Percentiles rank a stretch among this genome's conserved stretches.
phyloP scores from a whole-genome alignment of 1,139 yeast genomes.

The Magnusiomyces suaveolens region DNA sequence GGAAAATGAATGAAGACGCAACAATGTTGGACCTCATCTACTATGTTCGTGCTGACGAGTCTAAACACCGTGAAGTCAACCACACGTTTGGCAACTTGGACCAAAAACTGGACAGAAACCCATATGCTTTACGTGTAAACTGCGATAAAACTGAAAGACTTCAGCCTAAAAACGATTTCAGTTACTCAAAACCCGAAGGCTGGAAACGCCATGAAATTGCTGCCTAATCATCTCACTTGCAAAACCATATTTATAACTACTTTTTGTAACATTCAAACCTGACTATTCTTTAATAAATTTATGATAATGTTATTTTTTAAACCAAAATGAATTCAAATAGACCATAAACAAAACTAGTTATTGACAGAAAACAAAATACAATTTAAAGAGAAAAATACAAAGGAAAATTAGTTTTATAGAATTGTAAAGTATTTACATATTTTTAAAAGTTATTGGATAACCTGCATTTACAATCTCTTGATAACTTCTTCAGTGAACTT shows the following conservation, averaged over 20 bases:
- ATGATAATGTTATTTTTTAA: no score
- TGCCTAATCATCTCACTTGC: constrained; percentile 12
- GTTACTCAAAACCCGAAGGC: constrained; percentile 35
- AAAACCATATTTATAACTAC: not conserved
- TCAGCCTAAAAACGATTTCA: constrained; percentile 48
- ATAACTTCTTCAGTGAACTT: constrained; percentile 82
- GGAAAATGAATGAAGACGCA: constrained; percentile 46
- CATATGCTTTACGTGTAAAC: constrained; percentile 46
- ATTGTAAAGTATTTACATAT: not conserved
- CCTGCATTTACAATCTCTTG: constrained; percentile 20
- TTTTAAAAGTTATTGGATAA: not conserved
- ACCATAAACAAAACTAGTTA: not conserved
- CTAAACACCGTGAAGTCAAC: constrained; percentile 67
- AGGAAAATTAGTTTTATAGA: not conserved
- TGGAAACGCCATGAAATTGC: constrained; percentile 54
- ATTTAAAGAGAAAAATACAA: not conserved
- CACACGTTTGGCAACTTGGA: constrained; percentile 63
- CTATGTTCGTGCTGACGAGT: constrained; percentile 55
- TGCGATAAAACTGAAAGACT: constrained; percentile 30
- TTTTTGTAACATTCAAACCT: not conserved
- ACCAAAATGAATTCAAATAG: no score
- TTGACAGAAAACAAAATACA: not conserved
- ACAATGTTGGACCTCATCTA: constrained; percentile 51
- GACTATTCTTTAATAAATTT: not conserved
- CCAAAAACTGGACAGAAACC: constrained; percentile 48